Conservation (phyloP, 257 asterid genomes). For the Echium plantagineum region DNA sequence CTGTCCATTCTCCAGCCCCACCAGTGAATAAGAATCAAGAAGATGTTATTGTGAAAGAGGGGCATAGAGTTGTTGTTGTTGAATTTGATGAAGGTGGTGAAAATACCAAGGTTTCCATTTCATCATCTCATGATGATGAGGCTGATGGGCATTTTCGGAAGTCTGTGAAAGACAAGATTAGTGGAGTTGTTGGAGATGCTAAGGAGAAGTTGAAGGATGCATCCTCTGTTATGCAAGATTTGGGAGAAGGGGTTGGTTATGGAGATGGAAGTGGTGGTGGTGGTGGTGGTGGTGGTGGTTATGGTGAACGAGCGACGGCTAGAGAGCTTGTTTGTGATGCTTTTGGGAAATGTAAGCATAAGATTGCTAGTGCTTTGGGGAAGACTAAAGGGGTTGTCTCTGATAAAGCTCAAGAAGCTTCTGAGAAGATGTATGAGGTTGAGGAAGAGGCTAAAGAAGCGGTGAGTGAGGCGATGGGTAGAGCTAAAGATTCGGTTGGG, state of each 20-base stretch:
- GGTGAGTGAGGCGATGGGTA: background rate
- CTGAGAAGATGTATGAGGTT: constrained; percentile 19
- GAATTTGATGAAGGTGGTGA: constrained; percentile 19
- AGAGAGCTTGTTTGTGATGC: constrained; percentile 29
- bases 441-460: constrained; percentile 20
- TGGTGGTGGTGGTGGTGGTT: background rate
- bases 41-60: constrained; percentile 24
- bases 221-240: constrained; percentile 2
- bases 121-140: constrained; percentile 21
- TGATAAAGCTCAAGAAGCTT: constrained; percentile 15
- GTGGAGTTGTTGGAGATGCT: constrained; percentile 11
- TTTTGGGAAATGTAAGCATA: constrained; percentile 28
- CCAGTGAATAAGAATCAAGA: constrained; percentile 3
- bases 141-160: background rate
- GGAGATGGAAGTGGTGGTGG: background rate
- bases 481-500: constrained; percentile 10
- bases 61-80: constrained; percentile 44
- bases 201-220: constrained; percentile 9
- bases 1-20: constrained; percentile 14
- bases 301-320: constrained; percentile 4
- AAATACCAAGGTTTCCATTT: constrained; percentile 15
- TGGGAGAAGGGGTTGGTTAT: constrained; percentile 5
- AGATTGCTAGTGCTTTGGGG: constrained; percentile 18
- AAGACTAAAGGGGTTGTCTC: constrained; percentile 13
- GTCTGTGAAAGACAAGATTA: constrained; percentile 8